Base-by-base conservation (phyloP, 2,329 filamentous ascomycete species). In the Truncatella angustata region DNA sequence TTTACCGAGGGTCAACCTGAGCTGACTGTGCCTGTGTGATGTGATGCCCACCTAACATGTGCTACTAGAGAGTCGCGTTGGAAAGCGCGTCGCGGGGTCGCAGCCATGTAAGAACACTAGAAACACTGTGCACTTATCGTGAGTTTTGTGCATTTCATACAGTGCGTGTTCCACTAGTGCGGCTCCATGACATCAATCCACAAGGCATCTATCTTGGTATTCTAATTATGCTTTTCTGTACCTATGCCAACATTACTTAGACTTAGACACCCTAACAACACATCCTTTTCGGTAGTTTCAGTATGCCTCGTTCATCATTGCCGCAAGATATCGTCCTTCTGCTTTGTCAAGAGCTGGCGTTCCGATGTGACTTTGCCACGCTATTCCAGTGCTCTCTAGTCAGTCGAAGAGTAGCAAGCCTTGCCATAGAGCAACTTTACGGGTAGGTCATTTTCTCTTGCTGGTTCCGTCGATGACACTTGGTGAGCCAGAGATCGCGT, bases 361-460 rank as follows among this genome's bases (percentile, higher is more conserved):
- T 69, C 12, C 71, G 77, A 51, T 72, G 71, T 43, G 82, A 87
- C 55, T 86, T 86, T 61, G 68, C 74, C 14, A 80, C 81, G 5
- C 74, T 90, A 9, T 87, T 81, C 68, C 77, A 72, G 51, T 83
- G 81, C 61, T 77, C 84, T 30, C 72, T 77, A 37, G 67, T 81
- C 47, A 80, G 77, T 57, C 81, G 75, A 56, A 71, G 74, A 51
- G 69, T 88, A 39, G 83, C 82, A 2, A 72, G 74, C 20, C 73
- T 84, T 50, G 84, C 85, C 5, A 67, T 89, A 39, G 77, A 79
- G 40, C 75, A 80, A 54, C 70, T 89, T 4, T 90, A 88, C 64
- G 78, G 82, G 84, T 86, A 69, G n/a, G n/a, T n/a, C n/a, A n/a
- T n/a, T n/a, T n/a, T n/a, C n/a, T n/a, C n/a, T n/a, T n/a, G n/a